phyloP scores from a whole-genome alignment of 2,329 filamentous ascomycete species.

The Triangularia setosa region DNA sequence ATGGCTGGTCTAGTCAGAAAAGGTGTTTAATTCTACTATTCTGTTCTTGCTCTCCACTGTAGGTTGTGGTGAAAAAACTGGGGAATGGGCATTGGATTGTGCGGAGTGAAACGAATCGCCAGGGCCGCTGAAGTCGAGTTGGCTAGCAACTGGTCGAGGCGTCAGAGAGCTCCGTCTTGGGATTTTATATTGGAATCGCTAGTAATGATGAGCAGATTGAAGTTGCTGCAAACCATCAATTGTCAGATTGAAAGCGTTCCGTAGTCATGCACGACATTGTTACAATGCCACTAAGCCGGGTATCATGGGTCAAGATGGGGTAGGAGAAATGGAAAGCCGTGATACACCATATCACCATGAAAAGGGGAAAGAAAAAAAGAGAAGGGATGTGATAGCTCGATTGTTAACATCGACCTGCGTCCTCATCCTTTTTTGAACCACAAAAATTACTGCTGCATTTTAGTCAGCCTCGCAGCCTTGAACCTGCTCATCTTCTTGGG shows the following conservation, averaged over 20 bases:
- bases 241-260: constrained; percentile 46
- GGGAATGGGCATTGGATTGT: constrained; percentile 39
- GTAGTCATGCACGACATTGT: constrained; percentile 15
- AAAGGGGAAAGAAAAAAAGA: neutral
- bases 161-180: constrained; percentile 56
- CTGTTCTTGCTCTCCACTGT: too few relatives aligned
- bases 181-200: constrained; percentile 54
- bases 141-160: constrained; percentile 36
- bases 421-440: constrained; percentile 26
- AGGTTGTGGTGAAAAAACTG: neutral
- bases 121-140: constrained; percentile 39
- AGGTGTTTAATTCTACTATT: too few relatives aligned
- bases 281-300: too few relatives aligned
- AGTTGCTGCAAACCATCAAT: constrained; percentile 50
- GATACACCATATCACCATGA: constrained; percentile 13
- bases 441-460: constrained; percentile 38
- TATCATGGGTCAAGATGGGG: neutral
- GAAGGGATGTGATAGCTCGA: constrained; percentile 16
- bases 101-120: constrained; percentile 62
- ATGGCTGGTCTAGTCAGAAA: too few relatives aligned
- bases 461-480: constrained; percentile 63
- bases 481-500: constrained; percentile 66
- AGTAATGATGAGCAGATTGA: constrained; percentile 52
- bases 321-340: neutral
- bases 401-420: constrained; percentile 18